Base-by-base conservation (phyloP, 2,329 filamentous ascomycete genomes). In the Pleoardoris graminearum region DNA sequence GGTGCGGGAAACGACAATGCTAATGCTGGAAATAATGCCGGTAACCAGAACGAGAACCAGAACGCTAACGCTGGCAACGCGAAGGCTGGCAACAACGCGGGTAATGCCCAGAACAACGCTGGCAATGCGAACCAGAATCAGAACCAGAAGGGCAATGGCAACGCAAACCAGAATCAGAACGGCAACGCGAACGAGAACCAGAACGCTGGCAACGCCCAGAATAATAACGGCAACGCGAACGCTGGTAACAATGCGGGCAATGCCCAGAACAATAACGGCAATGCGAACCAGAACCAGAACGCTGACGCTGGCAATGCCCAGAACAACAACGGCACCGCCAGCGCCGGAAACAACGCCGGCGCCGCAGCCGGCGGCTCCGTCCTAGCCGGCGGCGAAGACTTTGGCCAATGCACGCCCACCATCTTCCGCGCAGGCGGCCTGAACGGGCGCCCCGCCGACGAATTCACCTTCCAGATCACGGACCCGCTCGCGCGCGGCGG, bases 391-490 rank as follows among this genome's bases (percentile, higher is more conserved):
- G 65, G 59, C 45, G 65, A 61, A 51, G 71, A 75, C 64, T 75
- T 75, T 33, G 70, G 70, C 23, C 17, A 54, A 10, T 75, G 72
- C 65, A 69, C 66, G 1, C 72, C 72, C 0, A 73, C 72, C 61
- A 93, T 93, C 63, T 79, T 84, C 69, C 85, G 84, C 73, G 76
- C 82, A 62, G 76, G 77, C 39, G 83, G 82, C 12, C 79, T 81
- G 0, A 61, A 73, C 43, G 78, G 78, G 16, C 82, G 83, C 50
- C 67, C 75, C 7, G 77, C 78, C 17, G 77, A 76, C 50, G 85
- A 87, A 71, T 84, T 81, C 72, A 87, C 86, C 45, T 89, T 89
- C 81, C 83, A 86, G 71, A 81, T 87, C 46, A 80, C 80, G 42
- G 86, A 89, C 67, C 75, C 82, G 7, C 73, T 82, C 16, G 80